These are phyloP conservation scores for Eutrema yunnanense DNA, from an alignment of 345 rosid species.

Conservation along the genomic window DNA sequence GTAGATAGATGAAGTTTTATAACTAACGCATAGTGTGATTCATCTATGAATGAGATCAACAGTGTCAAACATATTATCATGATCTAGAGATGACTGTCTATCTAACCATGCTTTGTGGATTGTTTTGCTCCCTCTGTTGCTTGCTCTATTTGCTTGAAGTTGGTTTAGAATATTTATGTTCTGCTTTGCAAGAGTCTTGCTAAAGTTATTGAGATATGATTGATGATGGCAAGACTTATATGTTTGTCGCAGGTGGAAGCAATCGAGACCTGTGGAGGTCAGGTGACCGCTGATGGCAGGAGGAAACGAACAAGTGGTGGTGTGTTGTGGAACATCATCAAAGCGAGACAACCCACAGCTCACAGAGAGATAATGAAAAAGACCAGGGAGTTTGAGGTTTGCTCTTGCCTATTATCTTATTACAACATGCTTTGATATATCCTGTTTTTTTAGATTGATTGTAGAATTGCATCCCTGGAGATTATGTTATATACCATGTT, in stretches of 20 bases:
- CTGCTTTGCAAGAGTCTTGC: background rate
- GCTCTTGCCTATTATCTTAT: conserved; percentile 15
- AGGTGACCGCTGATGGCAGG: conserved; percentile 84
- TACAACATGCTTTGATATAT: background rate
- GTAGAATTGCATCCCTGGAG: background rate
- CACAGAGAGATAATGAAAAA: conserved; percentile 81
- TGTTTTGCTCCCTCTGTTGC: background rate
- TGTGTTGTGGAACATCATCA: conserved; percentile 75
- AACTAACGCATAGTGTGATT: background rate
- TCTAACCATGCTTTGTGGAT: background rate
- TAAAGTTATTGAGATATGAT: background rate
- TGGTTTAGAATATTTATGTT: background rate
- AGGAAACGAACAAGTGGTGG: conserved; percentile 83
- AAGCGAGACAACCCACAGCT: conserved; percentile 67
- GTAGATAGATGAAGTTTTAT: background rate
- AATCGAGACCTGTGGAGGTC: conserved; percentile 87
- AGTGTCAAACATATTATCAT: background rate
- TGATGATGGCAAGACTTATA: conserved; percentile 15
- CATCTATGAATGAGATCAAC: background rate
- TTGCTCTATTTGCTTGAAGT: conserved; percentile 8
- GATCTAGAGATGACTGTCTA: background rate
- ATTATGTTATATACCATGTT: background rate
- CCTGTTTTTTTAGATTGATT: background rate
- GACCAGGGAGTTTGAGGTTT: conserved; percentile 85
- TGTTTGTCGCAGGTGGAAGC: conserved; percentile 61